Percentiles rank a stretch among this genome's conserved stretches.
Conservation (phyloP, 2,329 filamentous ascomycete species). For the Colletotrichum tanaceti region DNA sequence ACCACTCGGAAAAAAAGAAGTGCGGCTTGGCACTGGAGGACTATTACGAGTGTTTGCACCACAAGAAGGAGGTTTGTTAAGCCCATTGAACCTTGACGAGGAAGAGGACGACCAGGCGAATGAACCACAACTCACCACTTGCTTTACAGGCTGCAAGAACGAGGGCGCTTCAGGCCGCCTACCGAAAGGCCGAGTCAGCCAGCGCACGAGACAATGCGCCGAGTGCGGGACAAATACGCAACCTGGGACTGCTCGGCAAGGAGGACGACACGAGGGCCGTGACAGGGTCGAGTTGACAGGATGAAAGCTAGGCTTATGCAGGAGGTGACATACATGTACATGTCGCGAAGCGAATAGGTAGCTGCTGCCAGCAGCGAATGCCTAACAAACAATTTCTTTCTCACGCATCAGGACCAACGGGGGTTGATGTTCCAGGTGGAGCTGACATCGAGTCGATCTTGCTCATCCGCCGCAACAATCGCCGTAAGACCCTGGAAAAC, state of each 20-base stretch:
- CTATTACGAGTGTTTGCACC: constrained; percentile 98
- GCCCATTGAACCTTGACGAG: constrained; percentile 33
- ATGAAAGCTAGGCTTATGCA: constrained; percentile 13
- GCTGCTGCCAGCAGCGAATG: constrained; percentile 31
- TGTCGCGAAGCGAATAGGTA: constrained; percentile 21
- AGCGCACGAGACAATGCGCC: constrained; percentile 83
- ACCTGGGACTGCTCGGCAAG: constrained; percentile 84
- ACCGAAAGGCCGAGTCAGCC: constrained; percentile 81
- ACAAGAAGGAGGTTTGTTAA: constrained; percentile 93
- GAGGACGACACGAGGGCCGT: constrained; percentile 81
- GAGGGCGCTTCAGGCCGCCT: constrained; percentile 82
- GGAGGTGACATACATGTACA: constrained; percentile 43
- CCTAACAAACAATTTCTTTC: constrained; percentile 28
- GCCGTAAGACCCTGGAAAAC: neutral
- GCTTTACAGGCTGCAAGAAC: constrained; percentile 77
- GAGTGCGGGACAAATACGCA: constrained; percentile 87
- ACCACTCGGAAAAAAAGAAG: constrained; percentile 85
- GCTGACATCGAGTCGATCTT: neutral
- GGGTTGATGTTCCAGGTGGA: neutral
- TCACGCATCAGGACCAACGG: neutral
- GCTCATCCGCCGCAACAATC: neutral
- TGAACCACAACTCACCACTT: constrained; percentile 22
- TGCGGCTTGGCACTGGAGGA: constrained; percentile 89
- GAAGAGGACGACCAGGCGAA: neutral
- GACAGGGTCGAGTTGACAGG: constrained; percentile 50